These are phyloP conservation scores for Papiliotrema fonsecae DNA, from an alignment of 1,284 basidiomycete species.

Conservation along the genomic window DNA sequence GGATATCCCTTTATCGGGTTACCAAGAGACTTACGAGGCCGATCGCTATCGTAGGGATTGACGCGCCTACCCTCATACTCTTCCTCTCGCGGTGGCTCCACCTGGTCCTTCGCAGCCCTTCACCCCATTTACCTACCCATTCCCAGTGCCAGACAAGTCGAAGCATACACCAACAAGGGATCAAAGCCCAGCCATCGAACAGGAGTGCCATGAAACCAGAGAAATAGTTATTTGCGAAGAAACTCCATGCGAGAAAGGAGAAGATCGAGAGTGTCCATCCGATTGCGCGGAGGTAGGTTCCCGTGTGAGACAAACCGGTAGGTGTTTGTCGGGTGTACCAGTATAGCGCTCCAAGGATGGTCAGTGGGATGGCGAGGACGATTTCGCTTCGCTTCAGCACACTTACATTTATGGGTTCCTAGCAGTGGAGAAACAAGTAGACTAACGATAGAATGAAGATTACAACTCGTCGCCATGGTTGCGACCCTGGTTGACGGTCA, in stretches of 20 bases:
- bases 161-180: constrained; percentile 8
- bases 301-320: constrained; percentile 8
- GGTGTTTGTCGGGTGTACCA: constrained; percentile 21
- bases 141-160: constrained; percentile 11
- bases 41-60: not conserved
- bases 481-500: constrained; percentile 5
- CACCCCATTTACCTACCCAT: constrained; percentile 2
- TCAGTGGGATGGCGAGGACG: constrained; percentile 7
- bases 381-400: no score
- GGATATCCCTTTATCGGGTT: no score
- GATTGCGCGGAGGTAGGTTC: not conserved
- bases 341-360: constrained; percentile 11
- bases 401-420: no score
- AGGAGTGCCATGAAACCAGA: not conserved
- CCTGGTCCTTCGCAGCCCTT: no score
- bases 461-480: constrained; percentile 16
- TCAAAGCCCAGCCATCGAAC: constrained; percentile 3
- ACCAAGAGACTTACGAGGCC: not conserved
- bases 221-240: not conserved
- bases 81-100: constrained; percentile 13
- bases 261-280: not conserved
- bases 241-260: not conserved
- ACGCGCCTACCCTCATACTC: constrained; percentile 5
- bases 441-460: constrained; percentile 10
- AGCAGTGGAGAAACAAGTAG: constrained; percentile 7